Conservation (phyloP, 2,329 filamentous ascomycete species). For the Fusarium torreyae region DNA sequence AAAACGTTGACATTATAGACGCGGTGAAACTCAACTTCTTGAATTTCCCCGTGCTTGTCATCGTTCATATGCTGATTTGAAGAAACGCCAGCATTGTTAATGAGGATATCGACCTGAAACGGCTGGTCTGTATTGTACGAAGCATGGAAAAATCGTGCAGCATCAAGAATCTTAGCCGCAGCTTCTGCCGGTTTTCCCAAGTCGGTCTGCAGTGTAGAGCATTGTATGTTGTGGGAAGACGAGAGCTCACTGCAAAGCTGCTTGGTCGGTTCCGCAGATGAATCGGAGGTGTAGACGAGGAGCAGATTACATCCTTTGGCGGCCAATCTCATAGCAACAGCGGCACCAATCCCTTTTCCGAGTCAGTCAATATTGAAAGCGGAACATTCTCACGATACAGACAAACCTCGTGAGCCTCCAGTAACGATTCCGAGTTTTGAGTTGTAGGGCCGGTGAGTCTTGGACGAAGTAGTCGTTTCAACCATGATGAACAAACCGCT, state of each 20-base stretch:
- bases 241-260: constrained; percentile 64
- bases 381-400: not conserved
- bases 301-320: constrained; percentile 73
- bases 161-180: constrained; percentile 49
- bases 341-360: constrained; percentile 70
- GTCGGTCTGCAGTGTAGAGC: constrained; percentile 51
- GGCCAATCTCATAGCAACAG: constrained; percentile 70
- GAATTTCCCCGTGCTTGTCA: constrained; percentile 65
- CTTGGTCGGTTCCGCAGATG: constrained; percentile 64
- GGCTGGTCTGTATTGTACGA: constrained; percentile 41
- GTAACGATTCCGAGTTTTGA: constrained; percentile 55
- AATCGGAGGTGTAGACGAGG: constrained; percentile 72
- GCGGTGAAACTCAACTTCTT: constrained; percentile 75
- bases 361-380: constrained; percentile 11
- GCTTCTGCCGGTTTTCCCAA: constrained; percentile 49
- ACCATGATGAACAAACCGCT: constrained; percentile 36
- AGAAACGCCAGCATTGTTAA: constrained; percentile 87
- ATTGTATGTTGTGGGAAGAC: constrained; percentile 58
- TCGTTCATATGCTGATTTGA: constrained; percentile 76
- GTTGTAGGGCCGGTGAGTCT: constrained; percentile 49
- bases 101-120: constrained; percentile 78
- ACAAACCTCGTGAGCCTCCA: constrained; percentile 54
- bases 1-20: constrained; percentile 87
- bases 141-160: constrained; percentile 49
- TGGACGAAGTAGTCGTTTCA: constrained; percentile 17